Percentiles rank a stretch among this genome's conserved stretches.
Evolutionary conservation across 495 filamentous ascomycete species (phyloP).

Genomic region (Parathielavia appendiculata): DNA sequence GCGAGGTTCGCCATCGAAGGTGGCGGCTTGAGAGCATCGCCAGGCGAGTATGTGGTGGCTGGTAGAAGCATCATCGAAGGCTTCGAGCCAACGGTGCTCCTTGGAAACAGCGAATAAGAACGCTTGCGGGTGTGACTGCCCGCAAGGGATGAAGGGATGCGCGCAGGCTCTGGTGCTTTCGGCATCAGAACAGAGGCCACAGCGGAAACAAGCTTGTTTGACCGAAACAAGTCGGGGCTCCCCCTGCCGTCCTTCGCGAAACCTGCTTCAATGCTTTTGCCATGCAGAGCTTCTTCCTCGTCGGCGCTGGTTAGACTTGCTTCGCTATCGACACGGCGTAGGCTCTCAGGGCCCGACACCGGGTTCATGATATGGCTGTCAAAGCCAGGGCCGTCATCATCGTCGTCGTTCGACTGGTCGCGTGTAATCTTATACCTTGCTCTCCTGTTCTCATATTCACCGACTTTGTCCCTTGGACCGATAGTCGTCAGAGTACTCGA

Average conservation of each 20-base stretch:
- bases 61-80: slow-evolving; percentile 36
- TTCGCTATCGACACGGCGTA: slow-evolving; percentile 35
- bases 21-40: slow-evolving; percentile 37
- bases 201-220: slow-evolving; percentile 31
- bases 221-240: slow-evolving; percentile 30
- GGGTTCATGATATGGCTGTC: slow-evolving; percentile 33
- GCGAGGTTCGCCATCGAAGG: slow-evolving; percentile 35
- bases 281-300: slow-evolving; percentile 23
- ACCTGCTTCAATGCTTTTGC: slow-evolving; percentile 11
- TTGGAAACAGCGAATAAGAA: slow-evolving; percentile 42
- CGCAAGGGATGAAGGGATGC: slow-evolving; percentile 22
- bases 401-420: slow-evolving; percentile 18
- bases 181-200: slow-evolving; percentile 25
- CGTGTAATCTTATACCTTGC: slow-evolving; percentile 30
- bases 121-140: slow-evolving; percentile 33
- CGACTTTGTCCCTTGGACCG: slow-evolving; percentile 37
- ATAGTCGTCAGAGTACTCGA: slow-evolving; percentile 41
- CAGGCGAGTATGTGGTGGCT: slow-evolving; percentile 40
- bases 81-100: slow-evolving; percentile 26
- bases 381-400: slow-evolving; percentile 7
- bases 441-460: slow-evolving; percentile 38
- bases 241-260: slow-evolving; percentile 20
- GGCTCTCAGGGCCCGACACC: slow-evolving; percentile 23
- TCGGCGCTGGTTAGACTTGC: slow-evolving; percentile 27
- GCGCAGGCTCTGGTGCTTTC: slow-evolving; percentile 29